These are phyloP conservation scores for Canariomyces notabilis DNA, from an alignment of 2,329 filamentous ascomycete genomes.

Conservation along the genomic window DNA sequence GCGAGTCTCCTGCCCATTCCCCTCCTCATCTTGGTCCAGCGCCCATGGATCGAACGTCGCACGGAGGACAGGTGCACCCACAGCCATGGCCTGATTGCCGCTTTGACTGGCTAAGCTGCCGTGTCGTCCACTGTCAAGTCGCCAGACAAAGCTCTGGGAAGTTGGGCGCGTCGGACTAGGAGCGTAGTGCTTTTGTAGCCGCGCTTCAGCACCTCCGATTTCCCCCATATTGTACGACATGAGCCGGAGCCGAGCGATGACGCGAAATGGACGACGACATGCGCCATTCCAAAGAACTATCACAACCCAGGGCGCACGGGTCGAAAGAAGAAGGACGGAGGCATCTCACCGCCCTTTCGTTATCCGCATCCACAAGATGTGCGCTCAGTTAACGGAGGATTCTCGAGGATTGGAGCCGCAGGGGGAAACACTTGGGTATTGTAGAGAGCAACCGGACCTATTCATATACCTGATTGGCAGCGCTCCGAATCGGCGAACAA, in stretches of 20 bases:
- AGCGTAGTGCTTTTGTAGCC: constrained; percentile 18
- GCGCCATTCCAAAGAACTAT: constrained; percentile 21
- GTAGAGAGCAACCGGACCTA: constrained; percentile 1
- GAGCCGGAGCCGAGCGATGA: constrained; percentile 20
- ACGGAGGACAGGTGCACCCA: constrained; percentile 21
- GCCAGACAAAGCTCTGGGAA: constrained; percentile 24
- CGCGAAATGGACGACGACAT: constrained; percentile 24
- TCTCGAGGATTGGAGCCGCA: constrained; percentile 5
- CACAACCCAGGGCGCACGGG: constrained; percentile 25
- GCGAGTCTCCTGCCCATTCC: constrained; percentile 13
- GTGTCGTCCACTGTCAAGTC: constrained; percentile 18
- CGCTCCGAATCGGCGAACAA: constrained; percentile 17
- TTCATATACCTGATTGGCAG: constrained; percentile 21
- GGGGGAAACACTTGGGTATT: constrained; percentile 1
- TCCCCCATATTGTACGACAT: constrained; percentile 18
- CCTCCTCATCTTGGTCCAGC: constrained; percentile 11
- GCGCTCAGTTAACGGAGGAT: background rate
- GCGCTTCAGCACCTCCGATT: constrained; percentile 8
- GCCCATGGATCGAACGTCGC: constrained; percentile 25
- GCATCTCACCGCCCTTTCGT: constrained; percentile 26
- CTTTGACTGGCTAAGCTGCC: constrained; percentile 10
- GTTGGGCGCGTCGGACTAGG: constrained; percentile 6
- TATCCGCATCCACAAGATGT: background rate
- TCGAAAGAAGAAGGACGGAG: constrained; percentile 27
- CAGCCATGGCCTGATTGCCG: constrained; percentile 18